Conservation (phyloP, 2,329 filamentous ascomycete species). For the Knufia fluminis region DNA sequence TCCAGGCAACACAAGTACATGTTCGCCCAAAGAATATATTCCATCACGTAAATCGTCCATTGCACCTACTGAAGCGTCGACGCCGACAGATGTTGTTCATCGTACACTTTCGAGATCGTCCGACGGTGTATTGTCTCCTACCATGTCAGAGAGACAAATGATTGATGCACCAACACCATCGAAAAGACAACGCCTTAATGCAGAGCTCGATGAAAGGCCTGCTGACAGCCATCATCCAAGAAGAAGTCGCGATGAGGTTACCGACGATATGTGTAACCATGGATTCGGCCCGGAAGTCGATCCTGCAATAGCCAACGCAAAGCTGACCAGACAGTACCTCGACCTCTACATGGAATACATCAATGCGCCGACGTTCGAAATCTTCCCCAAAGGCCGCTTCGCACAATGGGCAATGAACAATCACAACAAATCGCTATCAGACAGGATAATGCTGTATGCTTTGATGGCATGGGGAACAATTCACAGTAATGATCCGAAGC, state of each 20-base stretch:
- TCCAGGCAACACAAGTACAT: background rate
- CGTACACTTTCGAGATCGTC: slow-evolving; percentile 3
- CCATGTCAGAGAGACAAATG: slow-evolving; percentile 3
- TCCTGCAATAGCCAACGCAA: slow-evolving; percentile 44
- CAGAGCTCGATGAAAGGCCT: background rate
- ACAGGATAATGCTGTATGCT: slow-evolving; percentile 53
- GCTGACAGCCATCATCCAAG: background rate
- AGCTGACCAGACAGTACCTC: slow-evolving; percentile 43
- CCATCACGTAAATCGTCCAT: slow-evolving; percentile 6
- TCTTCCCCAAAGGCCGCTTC: slow-evolving; percentile 49
- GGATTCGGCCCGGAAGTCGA: slow-evolving; percentile 41
- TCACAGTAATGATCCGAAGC: slow-evolving; percentile 42
- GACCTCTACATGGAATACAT: slow-evolving; percentile 50
- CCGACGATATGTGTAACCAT: background rate
- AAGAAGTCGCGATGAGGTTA: background rate
- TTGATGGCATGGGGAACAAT: slow-evolving; percentile 50
- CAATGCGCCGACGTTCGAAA: slow-evolving; percentile 45
- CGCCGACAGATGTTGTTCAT: slow-evolving; percentile 4
- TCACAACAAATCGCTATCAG: slow-evolving; percentile 42
- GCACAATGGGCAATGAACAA: slow-evolving; percentile 44
- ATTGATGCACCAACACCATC: slow-evolving; percentile 1
- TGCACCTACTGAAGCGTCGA: slow-evolving; percentile 8
- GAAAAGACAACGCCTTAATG: slow-evolving; percentile 4
- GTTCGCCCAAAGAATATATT: slow-evolving; percentile 6
- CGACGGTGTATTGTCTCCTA: slow-evolving; percentile 1